phyloP scores from a whole-genome alignment of 345 rosid species.

The Murraya koenigii region DNA sequence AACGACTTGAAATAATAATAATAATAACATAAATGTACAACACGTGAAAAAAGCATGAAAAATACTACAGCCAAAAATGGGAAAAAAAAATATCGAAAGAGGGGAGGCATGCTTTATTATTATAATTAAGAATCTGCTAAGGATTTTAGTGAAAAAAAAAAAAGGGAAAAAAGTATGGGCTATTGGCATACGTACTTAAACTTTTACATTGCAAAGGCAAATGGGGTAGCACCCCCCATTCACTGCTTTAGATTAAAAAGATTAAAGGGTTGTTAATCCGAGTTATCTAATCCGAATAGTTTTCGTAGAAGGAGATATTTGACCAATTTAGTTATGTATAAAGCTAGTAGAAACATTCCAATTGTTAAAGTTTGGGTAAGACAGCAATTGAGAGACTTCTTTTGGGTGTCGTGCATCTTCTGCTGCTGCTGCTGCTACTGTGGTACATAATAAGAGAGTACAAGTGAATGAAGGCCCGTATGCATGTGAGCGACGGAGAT shows the following conservation, averaged over 20 bases:
- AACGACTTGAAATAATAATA: slow-evolving; percentile 10
- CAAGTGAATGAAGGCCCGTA: background rate
- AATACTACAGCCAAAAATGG: slow-evolving; percentile 12
- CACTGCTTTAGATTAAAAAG: slow-evolving; percentile 4
- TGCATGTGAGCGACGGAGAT: too few species aligned
- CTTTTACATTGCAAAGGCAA: background rate
- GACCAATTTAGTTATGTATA: background rate
- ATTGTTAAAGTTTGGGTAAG: background rate
- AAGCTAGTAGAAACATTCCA: slow-evolving; percentile 18
- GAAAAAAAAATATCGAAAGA: background rate
- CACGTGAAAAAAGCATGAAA: slow-evolving; percentile 53
- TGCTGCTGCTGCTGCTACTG: too few species aligned
- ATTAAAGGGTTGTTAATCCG: slow-evolving; percentile 2
- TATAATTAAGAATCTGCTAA: slow-evolving; percentile 29
- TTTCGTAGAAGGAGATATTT: background rate
- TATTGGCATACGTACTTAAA: background rate
- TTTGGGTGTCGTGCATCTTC: background rate
- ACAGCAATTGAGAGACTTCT: background rate
- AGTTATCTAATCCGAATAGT: slow-evolving; percentile 24
- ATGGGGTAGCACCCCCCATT: slow-evolving; percentile 7
- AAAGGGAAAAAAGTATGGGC: background rate
- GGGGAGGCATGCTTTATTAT: background rate
- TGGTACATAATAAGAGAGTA: background rate
- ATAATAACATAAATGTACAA: slow-evolving; percentile 22
- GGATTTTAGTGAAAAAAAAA: background rate